A percentile compares a stretch with the other conserved stretches of the same genome.
Conservation (phyloP, 257 asterid genomes). For the Petrea volubilis region DNA sequence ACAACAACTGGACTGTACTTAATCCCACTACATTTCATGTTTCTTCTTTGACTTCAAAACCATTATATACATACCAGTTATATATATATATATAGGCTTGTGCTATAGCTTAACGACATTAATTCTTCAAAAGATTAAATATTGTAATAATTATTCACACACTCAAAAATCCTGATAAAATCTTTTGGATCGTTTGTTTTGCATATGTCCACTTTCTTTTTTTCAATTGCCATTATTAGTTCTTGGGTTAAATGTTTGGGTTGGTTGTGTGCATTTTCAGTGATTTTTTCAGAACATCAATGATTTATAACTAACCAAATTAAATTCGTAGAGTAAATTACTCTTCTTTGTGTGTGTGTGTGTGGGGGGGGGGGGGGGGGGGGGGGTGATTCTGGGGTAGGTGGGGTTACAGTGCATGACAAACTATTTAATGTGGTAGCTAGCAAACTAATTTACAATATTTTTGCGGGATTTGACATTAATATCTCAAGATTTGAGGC, state of each 20-base stretch:
- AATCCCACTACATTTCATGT: not conserved
- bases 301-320: no score
- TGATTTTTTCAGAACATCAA: no score
- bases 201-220: not conserved
- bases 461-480: no score
- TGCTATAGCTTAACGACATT: no score
- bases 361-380: no score
- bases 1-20: not conserved
- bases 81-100: not conserved
- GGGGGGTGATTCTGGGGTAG: no score
- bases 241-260: conserved; percentile 4
- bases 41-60: conserved; percentile 23
- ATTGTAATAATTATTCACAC: not conserved
- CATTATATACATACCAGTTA: not conserved
- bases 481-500: no score
- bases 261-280: not conserved
- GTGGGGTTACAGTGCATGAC: no score
- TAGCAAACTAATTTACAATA: no score
- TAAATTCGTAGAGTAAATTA: no score
- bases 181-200: conserved; percentile 14
- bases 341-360: no score
- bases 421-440: no score
- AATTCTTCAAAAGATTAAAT: not conserved
- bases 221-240: not conserved
- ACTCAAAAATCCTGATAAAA: conserved; percentile 2